These are phyloP conservation scores for Exophiala oligosperma DNA, from an alignment of 2,329 filamentous ascomycete species.

Conservation along the genomic window DNA sequence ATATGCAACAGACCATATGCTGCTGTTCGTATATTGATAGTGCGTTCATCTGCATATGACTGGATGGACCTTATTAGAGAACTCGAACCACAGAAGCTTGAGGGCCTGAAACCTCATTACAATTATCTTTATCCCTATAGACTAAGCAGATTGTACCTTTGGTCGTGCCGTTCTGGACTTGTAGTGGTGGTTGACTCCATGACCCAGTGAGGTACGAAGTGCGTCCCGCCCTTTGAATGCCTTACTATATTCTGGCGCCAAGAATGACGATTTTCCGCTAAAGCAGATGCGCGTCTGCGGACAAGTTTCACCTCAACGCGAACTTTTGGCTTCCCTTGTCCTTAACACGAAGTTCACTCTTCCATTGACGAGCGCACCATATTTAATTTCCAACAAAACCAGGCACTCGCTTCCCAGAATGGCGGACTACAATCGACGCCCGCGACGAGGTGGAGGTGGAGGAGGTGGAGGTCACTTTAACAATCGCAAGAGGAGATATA, in stretches of 20 bases:
- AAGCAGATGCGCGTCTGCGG: not conserved
- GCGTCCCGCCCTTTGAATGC: too few relatives aligned
- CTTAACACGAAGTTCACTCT: not conserved
- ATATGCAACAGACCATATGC: constrained; percentile 22
- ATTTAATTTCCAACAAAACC: not conserved
- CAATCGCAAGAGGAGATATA: constrained; percentile 74
- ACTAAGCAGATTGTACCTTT: not conserved
- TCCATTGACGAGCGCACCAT: not conserved
- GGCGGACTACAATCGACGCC: constrained; percentile 58
- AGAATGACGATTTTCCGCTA: not conserved
- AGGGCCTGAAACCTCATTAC: constrained; percentile 1
- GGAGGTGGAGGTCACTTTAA: constrained; percentile 49
- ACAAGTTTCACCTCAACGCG: constrained; percentile 3
- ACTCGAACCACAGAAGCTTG: constrained; percentile 18
- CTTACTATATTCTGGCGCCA: not conserved
- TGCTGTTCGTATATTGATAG: constrained; percentile 22
- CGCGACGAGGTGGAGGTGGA: constrained; percentile 30
- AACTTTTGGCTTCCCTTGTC: not conserved
- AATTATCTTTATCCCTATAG: not conserved
- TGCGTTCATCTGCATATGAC: constrained; percentile 12
- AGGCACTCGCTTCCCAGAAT: constrained; percentile 33
- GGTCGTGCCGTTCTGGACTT: too few relatives aligned
- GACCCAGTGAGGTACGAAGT: not conserved
- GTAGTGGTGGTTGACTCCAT: not conserved
- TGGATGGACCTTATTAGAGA: constrained; percentile 15